These are phyloP conservation scores for Alectoria sarmentosa DNA, from an alignment of 495 filamentous ascomycete genomes.

Conservation along the genomic window DNA sequence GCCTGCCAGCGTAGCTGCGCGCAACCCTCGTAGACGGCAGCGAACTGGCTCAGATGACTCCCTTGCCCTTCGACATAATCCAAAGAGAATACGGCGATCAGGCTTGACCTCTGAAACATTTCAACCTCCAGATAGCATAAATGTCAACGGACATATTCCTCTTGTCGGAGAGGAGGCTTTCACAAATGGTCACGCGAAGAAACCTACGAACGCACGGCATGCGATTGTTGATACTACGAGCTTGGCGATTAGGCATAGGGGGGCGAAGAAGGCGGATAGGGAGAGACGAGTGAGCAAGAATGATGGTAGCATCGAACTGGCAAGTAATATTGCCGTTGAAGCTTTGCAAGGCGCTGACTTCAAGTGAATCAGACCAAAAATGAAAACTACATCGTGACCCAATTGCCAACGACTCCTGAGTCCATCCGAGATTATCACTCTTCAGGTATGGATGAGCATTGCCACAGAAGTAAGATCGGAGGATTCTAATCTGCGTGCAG, in stretches of 20 bases:
- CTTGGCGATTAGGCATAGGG: conserved; percentile 57
- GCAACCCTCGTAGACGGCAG: conserved; percentile 59
- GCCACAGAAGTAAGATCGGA: not conserved
- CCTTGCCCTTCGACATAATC: conserved; percentile 55
- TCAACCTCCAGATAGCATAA: conserved; percentile 27
- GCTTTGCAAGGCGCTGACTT: conserved; percentile 10
- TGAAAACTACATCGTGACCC: conserved; percentile 77
- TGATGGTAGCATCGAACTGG: conserved; percentile 57
- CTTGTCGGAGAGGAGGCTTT: conserved; percentile 29
- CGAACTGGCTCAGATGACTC: conserved; percentile 59
- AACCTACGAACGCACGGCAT: conserved; percentile 43
- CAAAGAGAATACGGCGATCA: conserved; percentile 61
- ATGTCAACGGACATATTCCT: conserved; percentile 24
- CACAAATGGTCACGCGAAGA: conserved; percentile 33
- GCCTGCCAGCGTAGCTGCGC: conserved; percentile 41
- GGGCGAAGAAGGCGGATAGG: conserved; percentile 49
- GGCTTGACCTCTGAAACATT: conserved; percentile 50
- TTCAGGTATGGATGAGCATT: conserved; percentile 43
- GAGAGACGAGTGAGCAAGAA: conserved; percentile 38
- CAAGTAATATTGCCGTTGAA: conserved; percentile 34
- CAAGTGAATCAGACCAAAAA: conserved; percentile 61
- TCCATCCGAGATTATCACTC: conserved; percentile 51
- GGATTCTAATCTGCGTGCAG: conserved; percentile 29
- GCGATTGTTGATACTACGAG: conserved; percentile 35
- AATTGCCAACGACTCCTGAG: conserved; percentile 73